Percentiles rank a stretch among this genome's conserved stretches.
These are phyloP conservation scores for Dactylellina cionopaga DNA, from an alignment of 2,329 filamentous ascomycete genomes.

Conservation along the genomic window DNA sequence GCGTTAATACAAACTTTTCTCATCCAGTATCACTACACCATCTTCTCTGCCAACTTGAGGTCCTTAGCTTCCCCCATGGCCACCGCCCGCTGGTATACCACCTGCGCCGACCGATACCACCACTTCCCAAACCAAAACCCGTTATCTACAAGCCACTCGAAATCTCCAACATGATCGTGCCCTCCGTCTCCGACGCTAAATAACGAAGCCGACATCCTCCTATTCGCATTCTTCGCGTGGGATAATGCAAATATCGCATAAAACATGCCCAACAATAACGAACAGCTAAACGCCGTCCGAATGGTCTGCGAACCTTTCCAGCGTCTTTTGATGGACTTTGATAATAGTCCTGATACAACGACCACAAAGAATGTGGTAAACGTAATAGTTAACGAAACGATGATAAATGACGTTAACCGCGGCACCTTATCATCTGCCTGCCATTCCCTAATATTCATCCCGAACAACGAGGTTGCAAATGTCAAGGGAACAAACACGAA, in stretches of 20 bases:
- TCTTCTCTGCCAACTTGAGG: slow-evolving; percentile 40
- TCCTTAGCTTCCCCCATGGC: slow-evolving; percentile 25
- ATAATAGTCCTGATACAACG: slow-evolving; percentile 2
- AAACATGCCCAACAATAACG: slow-evolving; percentile 21
- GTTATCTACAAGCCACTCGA: slow-evolving; percentile 37
- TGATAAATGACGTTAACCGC: slow-evolving; percentile 28
- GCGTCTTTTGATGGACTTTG: neutral
- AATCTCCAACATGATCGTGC: slow-evolving; percentile 26
- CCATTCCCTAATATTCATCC: slow-evolving; percentile 61
- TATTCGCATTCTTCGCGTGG: slow-evolving; percentile 22
- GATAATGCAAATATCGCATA: slow-evolving; percentile 28
- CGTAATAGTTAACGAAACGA: slow-evolving; percentile 20
- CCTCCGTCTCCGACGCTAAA: slow-evolving; percentile 25
- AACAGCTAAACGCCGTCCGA: slow-evolving; percentile 34
- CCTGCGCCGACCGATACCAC: slow-evolving; percentile 18
- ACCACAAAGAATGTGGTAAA: slow-evolving; percentile 33
- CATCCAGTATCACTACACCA: slow-evolving; percentile 17
- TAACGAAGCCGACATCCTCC: slow-evolving; percentile 31
- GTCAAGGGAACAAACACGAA: slow-evolving; percentile 64
- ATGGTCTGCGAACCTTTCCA: slow-evolving; percentile 39
- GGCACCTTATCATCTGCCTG: slow-evolving; percentile 49
- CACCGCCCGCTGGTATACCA: slow-evolving; percentile 22
- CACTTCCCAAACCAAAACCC: slow-evolving; percentile 33
- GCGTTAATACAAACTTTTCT: too few relatives aligned
- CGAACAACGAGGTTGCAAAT: slow-evolving; percentile 62